Evolutionary conservation across 1,284 basidiomycete genomes (phyloP), one percentile per base, ranked within the genome.

Genomic region (Quambalaria eucalypti): DNA sequence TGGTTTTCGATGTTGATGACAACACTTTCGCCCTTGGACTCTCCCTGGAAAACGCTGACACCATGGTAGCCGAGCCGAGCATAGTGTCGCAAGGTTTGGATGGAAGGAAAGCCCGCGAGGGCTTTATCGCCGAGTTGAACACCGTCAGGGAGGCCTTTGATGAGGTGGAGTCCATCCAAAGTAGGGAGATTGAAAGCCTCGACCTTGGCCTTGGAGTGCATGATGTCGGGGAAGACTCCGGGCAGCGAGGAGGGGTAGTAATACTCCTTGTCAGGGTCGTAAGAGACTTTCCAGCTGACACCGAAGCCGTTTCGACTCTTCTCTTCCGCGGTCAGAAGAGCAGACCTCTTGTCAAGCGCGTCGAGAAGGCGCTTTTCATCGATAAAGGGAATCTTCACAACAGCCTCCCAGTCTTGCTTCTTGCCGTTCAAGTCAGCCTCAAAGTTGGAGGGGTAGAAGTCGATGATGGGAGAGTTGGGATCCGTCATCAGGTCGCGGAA

Each of bases 321-420:
- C 76, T 99, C 93, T 61, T 88, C 90, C 0, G 80, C 74, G 0
- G 85, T 87, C 4, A 98, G 84, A 82, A 67, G 86, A 83, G 64
- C 91, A 87, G 39, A 86, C 82, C 56, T 85, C 85, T 86, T 66
- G 31, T 58, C 42, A 31, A 72, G 64, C 1, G 90, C 87, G 23
- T 80, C 80, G 28, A 96, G 78, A 16, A 99, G 77, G 49, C 89
- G 81, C 16, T 80, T 72, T 77, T 95, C 85, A 49, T 96, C 85
- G 61, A 99, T 98, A 77, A 99, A 99, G 0, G 95, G 95, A 66
- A 99, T 97, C 79, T 98, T 97, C 57, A 98, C 90, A 57, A 98
- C 84, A 0, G 93, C 93, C 76, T 99, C 95, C 95, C 95, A 98
- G 31, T 96, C 92, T 68, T 87, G 85, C 76, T 93, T 98, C 82